These are phyloP conservation scores for Agastache rugosa DNA, from an alignment of 257 asterid genomes.

Conservation along the genomic window DNA sequence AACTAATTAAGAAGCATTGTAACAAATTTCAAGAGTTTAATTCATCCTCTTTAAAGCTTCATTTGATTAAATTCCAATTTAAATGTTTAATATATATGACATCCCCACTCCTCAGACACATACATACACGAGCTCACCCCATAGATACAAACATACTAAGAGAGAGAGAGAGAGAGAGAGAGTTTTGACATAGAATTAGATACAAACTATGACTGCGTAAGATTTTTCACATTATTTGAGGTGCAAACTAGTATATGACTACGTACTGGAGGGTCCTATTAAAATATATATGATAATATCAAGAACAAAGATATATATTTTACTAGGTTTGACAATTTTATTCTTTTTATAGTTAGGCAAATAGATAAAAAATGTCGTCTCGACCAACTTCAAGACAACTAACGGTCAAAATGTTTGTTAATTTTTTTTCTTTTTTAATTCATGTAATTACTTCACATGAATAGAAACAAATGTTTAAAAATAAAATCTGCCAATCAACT, in stretches of 20 bases:
- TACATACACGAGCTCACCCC: too few species aligned
- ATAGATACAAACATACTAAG: too few species aligned
- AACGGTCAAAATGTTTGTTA: constrained; percentile 30
- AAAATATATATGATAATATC: not conserved
- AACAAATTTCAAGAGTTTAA: too few species aligned
- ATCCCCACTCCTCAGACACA: too few species aligned
- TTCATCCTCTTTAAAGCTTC: too few species aligned
- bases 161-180: not conserved
- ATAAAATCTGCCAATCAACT: constrained; percentile 8
- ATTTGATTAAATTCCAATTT: too few species aligned
- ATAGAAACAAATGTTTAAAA: not conserved
- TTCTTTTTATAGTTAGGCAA: not conserved
- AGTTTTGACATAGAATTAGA: not conserved
- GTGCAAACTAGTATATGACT: not conserved
- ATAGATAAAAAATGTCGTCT: not conserved
- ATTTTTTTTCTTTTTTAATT: not conserved
- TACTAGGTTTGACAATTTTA: constrained; percentile 5
- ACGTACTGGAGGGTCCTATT: not conserved
- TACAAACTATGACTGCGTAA: not conserved
- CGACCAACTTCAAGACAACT: constrained; percentile 30
- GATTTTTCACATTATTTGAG: not conserved
- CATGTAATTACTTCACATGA: not conserved
- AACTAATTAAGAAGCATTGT: too few species aligned
- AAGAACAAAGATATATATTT: not conserved
- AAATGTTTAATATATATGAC: too few species aligned